Evolutionary conservation across 495 filamentous ascomycete genomes (phyloP), one percentile per base, ranked within the genome.

Genomic region (Pseudomonodictys pantanalensis): DNA sequence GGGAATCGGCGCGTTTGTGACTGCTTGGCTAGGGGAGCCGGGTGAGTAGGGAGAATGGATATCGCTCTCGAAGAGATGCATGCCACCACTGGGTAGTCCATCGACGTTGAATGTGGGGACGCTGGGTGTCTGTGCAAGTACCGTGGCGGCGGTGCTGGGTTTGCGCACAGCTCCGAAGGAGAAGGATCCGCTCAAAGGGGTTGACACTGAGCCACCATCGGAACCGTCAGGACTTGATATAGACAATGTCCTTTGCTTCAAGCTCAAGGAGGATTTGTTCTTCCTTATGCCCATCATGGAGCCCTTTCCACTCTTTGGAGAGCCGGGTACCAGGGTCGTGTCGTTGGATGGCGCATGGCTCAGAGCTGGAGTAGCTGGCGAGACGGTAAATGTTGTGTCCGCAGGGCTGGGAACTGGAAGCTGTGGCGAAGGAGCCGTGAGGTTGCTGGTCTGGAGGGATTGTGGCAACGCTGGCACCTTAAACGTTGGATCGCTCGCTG

Each of bases 1-100:
- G 1, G 91, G 84, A 5, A 84, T 76, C 20, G 92, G 92, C 0
- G 76, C 74, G 66, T 83, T 80, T 15, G 65, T 56, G n/a, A 74
- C 75, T 32, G 79, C 71, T 6, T 79, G 76, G 62, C 86, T 89
- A 1, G 88, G 86, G 26, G 64, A 60, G 17, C 56, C 53, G 15
- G 87, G 86, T 9, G 75, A 80, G 38, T 80, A 82, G 29, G 88
- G 84, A 10, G 85, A 87, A 68, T 92, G 86, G 32, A 97, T 86
- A 65, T 93, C 82, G 62, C 77, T 87, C 57, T 96, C 88, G 71
- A 98, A 96, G 0, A 97, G 78, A 68, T 91, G 83, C 55, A 92
- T 72, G 2, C 89, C 92, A 30, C 85, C 82, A 26, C 80, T 80
- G 17, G 81, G 78, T 17, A 83, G 69, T 11, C 79, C 81, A 35